phyloP scores from a whole-genome alignment of 2,329 filamentous ascomycete genomes.

The Colletotrichum sp. region DNA sequence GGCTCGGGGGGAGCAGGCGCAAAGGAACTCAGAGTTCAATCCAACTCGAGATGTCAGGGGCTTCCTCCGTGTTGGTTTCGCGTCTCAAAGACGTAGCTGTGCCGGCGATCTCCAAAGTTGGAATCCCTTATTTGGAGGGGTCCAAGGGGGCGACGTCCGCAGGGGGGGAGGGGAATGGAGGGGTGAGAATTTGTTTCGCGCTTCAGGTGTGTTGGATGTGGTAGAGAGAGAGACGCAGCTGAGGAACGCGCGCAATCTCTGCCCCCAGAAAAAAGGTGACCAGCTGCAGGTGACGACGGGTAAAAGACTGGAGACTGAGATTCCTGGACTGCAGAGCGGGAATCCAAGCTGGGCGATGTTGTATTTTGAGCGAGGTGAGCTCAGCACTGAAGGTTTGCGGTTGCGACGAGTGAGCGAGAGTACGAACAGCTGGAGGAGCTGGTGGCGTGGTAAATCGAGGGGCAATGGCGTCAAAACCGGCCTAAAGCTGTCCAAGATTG shows the following conservation, averaged over 20 bases:
- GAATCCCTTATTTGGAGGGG: slow-evolving; percentile 21
- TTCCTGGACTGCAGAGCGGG: not conserved
- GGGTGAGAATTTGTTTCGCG: slow-evolving; percentile 18
- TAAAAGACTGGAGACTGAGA: not conserved
- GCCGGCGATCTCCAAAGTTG: slow-evolving; percentile 19
- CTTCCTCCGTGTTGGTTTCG: slow-evolving; percentile 19
- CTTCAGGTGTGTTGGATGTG: slow-evolving; percentile 19
- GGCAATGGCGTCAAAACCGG: slow-evolving; percentile 3
- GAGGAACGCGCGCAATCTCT: slow-evolving; percentile 17
- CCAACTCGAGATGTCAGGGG: slow-evolving; percentile 20
- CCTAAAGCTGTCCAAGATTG: not conserved
- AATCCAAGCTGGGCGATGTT: not conserved
- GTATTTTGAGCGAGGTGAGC: not conserved
- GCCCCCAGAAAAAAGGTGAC: not conserved
- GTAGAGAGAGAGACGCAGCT: not conserved
- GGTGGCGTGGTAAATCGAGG: slow-evolving; percentile 15
- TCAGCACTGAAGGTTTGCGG: not conserved
- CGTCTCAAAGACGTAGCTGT: slow-evolving; percentile 16
- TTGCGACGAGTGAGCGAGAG: not conserved
- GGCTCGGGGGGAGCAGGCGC: not conserved
- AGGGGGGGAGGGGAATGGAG: slow-evolving; percentile 16
- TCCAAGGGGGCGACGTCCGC: slow-evolving; percentile 7
- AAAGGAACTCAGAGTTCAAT: slow-evolving; percentile 6
- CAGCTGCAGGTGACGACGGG: not conserved
- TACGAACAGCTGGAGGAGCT: not conserved